Evolutionary conservation across 75 land plant genomes (phyloP), one percentile per base, ranked within the genome.

Genomic region (Cunninghamia lanceolata): DNA sequence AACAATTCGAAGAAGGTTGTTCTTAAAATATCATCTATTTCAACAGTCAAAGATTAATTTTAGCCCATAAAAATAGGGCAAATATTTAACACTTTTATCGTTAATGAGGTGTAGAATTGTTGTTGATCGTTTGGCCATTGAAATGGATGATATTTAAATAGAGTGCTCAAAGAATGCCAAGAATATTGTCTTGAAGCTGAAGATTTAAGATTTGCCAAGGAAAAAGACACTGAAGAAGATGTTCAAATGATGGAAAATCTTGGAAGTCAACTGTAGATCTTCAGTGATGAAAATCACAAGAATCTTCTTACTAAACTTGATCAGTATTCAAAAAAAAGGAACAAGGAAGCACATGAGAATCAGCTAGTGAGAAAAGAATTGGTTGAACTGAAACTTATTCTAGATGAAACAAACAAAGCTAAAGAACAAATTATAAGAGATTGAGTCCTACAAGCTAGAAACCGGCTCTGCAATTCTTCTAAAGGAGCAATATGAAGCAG

Each of bases 401-500:
- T 78, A 3, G 81, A 78, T 42, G 81, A 78, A 78, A 11, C 81
- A 42, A 78, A 78, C 25, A 78, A 40, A 78, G 43, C 46, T 42
- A 78, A 78, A 78, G 81, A 78, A 78, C 45, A 40, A 11, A 42
- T 78, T 17, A 78, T 16, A 42, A 78, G 47, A 78, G 81, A 78
- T 40, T 78, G 43, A 78, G n/a, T 19, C 11, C 47, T 39, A 39
- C 25, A 40, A 78, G 28, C 81, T 19, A 47, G 81, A 40, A 25
- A 78, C n/a, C 1, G 36, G 81, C 21, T 78, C 63, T 45, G 68
- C 76, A 82, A 19, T 36, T 19, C 47, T 34, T 76, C 87, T 40
- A 21, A 95, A 85, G 82, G 88, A 89, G 76, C 91, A 87, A 83
- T 68, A 92, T 39, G 77, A 85, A 74, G 59, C 50, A 25, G 88